Percentiles rank a stretch among this genome's conserved stretches.
Conservation (phyloP, 768 basidiomycete species). For the Phylloporus scabripes region DNA sequence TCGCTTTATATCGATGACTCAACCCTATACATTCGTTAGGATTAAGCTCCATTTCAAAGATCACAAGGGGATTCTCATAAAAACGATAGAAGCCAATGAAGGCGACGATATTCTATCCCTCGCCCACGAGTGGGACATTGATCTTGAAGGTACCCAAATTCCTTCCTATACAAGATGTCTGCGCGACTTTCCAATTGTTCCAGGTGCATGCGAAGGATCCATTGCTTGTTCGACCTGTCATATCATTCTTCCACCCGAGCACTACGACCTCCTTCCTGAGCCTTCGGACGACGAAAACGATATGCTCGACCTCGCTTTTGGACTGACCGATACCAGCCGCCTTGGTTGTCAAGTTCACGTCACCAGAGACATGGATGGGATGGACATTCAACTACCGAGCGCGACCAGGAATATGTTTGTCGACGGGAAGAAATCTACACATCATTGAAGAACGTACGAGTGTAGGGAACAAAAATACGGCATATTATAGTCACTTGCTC, state of each 20-base stretch:
- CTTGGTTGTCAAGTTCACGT: conserved; percentile 76
- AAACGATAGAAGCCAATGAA: conserved; percentile 87
- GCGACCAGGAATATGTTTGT: conserved; percentile 98
- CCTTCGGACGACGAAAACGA: conserved; percentile 98
- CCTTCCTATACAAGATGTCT: not conserved
- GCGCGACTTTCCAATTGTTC: not conserved
- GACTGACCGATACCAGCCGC: conserved; percentile 87
- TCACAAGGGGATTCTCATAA: conserved; percentile 74
- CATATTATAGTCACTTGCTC: conserved; percentile 10
- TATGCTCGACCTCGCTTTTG: conserved; percentile 98
- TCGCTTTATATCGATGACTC: not conserved
- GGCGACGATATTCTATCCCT: conserved; percentile 90
- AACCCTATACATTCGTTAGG: conserved; percentile 36
- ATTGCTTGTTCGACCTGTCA: conserved; percentile 98
- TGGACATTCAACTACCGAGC: conserved; percentile 77
- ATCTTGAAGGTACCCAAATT: conserved; percentile 73
- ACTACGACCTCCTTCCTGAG: conserved; percentile 84
- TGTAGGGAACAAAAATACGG: not conserved
- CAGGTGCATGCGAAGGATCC: conserved; percentile 95
- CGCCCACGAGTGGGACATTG: conserved; percentile 93
- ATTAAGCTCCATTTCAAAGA: conserved; percentile 90
- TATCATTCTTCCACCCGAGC: conserved; percentile 59
- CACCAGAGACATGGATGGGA: conserved; percentile 77
- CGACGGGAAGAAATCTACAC: conserved; percentile 62
- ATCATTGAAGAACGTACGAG: conserved; percentile 30